Evolutionary conservation across 352 stramenopile genomes (phyloP).

Genomic region (Phytopythium sindhum): DNA sequence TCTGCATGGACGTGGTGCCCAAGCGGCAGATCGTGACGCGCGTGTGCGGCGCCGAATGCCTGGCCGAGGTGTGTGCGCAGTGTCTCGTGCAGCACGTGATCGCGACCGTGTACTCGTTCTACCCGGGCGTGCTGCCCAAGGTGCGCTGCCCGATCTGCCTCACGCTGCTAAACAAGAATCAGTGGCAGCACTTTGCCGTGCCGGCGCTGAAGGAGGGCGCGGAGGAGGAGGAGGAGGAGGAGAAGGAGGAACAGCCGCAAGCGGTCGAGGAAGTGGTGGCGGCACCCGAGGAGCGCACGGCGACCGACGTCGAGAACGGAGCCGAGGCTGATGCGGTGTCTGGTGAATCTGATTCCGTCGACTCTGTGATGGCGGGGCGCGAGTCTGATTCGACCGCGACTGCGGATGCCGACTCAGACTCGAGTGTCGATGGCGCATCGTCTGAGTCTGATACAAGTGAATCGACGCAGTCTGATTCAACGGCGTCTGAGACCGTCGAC

Average conservation of each 20-base stretch:
- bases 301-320: slow-evolving; percentile 1
- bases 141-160: slow-evolving; percentile 64
- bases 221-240: slow-evolving; percentile 1
- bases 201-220: slow-evolving; percentile 4
- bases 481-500: neutral
- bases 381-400: neutral
- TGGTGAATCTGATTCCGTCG: neutral
- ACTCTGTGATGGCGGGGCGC: neutral
- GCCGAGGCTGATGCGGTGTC: neutral
- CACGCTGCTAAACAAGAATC: slow-evolving; percentile 42
- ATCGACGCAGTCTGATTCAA: neutral
- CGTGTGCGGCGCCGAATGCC: slow-evolving; percentile 36
- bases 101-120: slow-evolving; percentile 54
- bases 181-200: slow-evolving; percentile 38
- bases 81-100: slow-evolving; percentile 54
- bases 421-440: neutral
- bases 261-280: neutral
- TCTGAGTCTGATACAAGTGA: neutral
- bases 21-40: slow-evolving; percentile 27
- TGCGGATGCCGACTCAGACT: neutral
- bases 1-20: slow-evolving; percentile 51
- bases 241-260: no score
- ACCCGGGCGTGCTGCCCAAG: slow-evolving; percentile 58
- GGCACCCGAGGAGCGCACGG: neutral
- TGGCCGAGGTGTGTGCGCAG: slow-evolving; percentile 34